Base-by-base conservation (phyloP, 2,329 filamentous ascomycete species). In the Capronia americana region DNA sequence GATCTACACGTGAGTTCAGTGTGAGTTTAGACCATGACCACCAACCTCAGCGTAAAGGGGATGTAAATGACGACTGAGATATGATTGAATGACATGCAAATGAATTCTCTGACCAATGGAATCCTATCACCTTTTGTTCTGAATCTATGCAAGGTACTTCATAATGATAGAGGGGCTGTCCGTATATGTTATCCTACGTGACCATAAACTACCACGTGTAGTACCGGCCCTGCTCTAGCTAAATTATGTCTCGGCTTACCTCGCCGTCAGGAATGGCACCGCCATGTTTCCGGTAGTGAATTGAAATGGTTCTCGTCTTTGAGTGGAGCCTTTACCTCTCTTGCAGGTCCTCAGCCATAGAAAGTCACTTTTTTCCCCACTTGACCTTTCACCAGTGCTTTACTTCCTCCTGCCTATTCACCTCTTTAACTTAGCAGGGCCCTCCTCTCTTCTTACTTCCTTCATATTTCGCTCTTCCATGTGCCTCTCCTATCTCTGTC, bases 1-100 rank as follows among this genome's bases (percentile, higher is more conserved):
- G 73, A 79, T 93, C 44, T 93, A 93, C 77, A 93, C 90, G 32
- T 85, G 73, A 79, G 11, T 2, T 24, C n/a, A 56, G 23, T 24
- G 17, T 24, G 23, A 56, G 28, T 28, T 12, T 23, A 38, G 30
- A 34, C 14, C 20, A 14, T 12, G 10, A n/a, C 23, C 14, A 26
- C 20, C 17, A 24, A 24, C 10, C 46, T 11, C 8, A 51, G 23
- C 48, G 10, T n/a, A 7, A 20, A 12, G 11, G 32, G 32, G 32
- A 3, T 12, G 32, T 34, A 34, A 34, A 34, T 34, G 32, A 34
- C 32, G 32, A 12, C 2, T 34, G 32, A 34, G 32, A 34, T 11
- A 44, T n/a, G 38, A 44, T 44, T 44, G 17, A 44, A 44, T 44
- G 38, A 44, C 38, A 44, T 44, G 2, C 38, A 44, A 44, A 44